Evolutionary conservation across 2,329 filamentous ascomycete species (phyloP).

Genomic region (Fusarium falciforme): DNA sequence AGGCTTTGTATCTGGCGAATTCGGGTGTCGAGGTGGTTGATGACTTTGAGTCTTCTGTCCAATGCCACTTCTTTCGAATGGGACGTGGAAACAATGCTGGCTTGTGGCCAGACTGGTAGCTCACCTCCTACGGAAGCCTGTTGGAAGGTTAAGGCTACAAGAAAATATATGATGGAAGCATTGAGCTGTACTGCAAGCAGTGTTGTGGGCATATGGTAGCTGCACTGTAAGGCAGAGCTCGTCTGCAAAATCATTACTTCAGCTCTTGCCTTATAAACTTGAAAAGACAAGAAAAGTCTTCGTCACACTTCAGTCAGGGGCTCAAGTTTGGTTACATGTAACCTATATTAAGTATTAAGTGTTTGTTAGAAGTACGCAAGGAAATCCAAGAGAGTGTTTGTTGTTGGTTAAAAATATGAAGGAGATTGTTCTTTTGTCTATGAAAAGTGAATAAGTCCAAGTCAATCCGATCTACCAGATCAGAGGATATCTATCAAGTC

Average conservation of each 20-base stretch:
- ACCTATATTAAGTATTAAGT: background rate
- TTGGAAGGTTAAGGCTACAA: background rate
- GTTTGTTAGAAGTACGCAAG: background rate
- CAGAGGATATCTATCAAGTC: background rate
- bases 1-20: background rate
- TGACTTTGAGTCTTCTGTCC: background rate
- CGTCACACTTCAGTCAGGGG: background rate
- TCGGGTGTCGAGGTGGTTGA: background rate
- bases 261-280: background rate
- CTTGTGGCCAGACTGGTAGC: background rate
- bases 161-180: background rate
- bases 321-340: background rate
- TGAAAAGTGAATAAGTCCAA: background rate
- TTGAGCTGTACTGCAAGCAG: background rate
- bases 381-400: background rate
- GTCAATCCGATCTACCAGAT: background rate
- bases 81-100: slow-evolving; percentile 2
- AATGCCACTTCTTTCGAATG: slow-evolving; percentile 2
- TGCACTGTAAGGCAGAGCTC: background rate
- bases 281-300: background rate
- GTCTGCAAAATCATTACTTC: background rate
- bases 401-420: background rate
- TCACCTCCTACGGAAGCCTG: background rate
- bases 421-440: background rate
- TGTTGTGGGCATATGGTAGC: background rate